Evolutionary conservation across 2,329 filamentous ascomycete species (phyloP).

Genomic region (Fusarium coffeatum): DNA sequence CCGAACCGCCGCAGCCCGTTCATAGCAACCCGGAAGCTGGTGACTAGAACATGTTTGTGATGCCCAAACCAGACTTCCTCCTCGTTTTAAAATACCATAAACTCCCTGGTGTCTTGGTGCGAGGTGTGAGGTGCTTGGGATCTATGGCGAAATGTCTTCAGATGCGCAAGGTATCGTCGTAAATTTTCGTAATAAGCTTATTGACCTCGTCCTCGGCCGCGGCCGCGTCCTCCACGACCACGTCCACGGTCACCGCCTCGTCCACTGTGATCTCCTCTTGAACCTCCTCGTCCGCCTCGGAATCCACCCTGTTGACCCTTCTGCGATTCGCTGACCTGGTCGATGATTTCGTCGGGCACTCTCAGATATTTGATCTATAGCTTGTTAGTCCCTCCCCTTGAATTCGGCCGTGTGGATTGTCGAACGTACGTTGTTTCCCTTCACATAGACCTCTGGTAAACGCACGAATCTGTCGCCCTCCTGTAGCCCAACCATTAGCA

Average conservation of each 20-base stretch:
- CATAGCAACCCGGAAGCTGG: slow-evolving; percentile 10
- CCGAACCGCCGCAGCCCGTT: slow-evolving; percentile 11
- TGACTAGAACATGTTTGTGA: slow-evolving; percentile 1
- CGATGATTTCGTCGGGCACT: slow-evolving; percentile 96
- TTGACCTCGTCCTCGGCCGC: slow-evolving; percentile 52
- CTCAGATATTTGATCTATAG: slow-evolving; percentile 95
- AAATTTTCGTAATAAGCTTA: slow-evolving; percentile 29
- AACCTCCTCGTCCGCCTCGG: slow-evolving; percentile 71
- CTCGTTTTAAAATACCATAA: slow-evolving; percentile 16
- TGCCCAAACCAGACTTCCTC: slow-evolving; percentile 9
- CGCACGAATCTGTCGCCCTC: slow-evolving; percentile 95
- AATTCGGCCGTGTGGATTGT: too few relatives aligned
- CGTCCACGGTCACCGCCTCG: slow-evolving; percentile 61
- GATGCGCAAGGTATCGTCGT: slow-evolving; percentile 14
- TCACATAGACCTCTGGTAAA: slow-evolving; percentile 93
- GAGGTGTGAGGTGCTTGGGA: neutral
- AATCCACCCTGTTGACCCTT: slow-evolving; percentile 73
- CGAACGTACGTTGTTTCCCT: slow-evolving; percentile 89
- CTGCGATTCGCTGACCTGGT: slow-evolving; percentile 92
- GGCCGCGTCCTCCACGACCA: slow-evolving; percentile 55
- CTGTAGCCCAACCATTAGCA: slow-evolving; percentile 56
- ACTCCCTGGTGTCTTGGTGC: neutral
- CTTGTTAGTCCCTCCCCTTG: slow-evolving; percentile 21
- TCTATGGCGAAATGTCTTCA: neutral
- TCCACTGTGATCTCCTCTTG: slow-evolving; percentile 69